Conservation (phyloP, 768 basidiomycete species). For the Serendipita sp. region DNA sequence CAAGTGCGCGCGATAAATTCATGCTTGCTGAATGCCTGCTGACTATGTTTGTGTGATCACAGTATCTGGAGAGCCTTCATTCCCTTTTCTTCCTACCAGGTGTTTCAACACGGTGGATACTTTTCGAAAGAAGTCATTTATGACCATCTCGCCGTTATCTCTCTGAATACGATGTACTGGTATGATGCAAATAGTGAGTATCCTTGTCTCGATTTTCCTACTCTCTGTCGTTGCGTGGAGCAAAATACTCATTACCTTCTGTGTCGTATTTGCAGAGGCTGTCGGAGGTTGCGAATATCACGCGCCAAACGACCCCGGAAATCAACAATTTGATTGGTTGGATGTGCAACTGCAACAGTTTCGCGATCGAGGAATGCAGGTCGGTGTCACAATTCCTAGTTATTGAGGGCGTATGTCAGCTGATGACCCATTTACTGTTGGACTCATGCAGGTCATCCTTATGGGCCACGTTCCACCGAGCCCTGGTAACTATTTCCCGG, state of each 20-base stretch:
- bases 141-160: constrained; percentile 57
- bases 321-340: constrained; percentile 78
- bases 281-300: constrained; percentile 57
- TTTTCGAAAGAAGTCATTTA: constrained; percentile 69
- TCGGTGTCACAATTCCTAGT: constrained; percentile 19
- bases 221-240: neutral
- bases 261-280: constrained; percentile 29
- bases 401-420: neutral
- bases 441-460: constrained; percentile 31
- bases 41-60: neutral
- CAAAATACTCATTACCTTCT: neutral
- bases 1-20: constrained; percentile 30
- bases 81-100: constrained; percentile 60
- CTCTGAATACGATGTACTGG: constrained; percentile 82
- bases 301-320: constrained; percentile 57
- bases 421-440: constrained; percentile 20
- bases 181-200: constrained; percentile 77
- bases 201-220: constrained; percentile 10
- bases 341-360: constrained; percentile 65
- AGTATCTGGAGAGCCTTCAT: constrained; percentile 76
- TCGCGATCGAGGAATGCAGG: constrained; percentile 58
- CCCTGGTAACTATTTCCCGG: constrained; percentile 62
- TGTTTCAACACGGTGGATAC: constrained; percentile 81
- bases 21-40: neutral
- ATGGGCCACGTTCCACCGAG: constrained; percentile 78